phyloP scores from a whole-genome alignment of 345 rosid genomes.

The Eucalyptus curtisii region DNA sequence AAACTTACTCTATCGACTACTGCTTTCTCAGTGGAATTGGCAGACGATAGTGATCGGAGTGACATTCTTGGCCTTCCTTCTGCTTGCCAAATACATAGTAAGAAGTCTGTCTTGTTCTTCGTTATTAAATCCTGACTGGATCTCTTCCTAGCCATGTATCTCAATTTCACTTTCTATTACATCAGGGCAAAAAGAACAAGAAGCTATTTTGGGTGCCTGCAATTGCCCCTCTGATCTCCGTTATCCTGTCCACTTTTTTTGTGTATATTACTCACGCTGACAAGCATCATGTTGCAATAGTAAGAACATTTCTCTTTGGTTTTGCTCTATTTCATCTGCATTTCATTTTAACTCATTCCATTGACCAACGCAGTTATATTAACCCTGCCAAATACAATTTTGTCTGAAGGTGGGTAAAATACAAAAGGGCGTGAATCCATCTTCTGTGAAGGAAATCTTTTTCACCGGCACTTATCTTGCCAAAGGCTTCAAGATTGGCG shows the following conservation, averaged over 20 bases:
- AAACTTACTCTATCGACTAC: background rate
- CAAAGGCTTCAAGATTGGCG: conserved; percentile 5
- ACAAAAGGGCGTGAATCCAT: background rate
- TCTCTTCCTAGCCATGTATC: background rate
- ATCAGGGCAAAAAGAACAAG: conserved; percentile 28
- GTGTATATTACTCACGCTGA: conserved; percentile 18
- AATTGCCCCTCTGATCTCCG: conserved; percentile 31
- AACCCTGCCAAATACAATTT: background rate
- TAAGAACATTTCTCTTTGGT: background rate
- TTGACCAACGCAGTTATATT: background rate
- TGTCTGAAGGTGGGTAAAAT: background rate
- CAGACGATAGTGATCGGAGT: conserved; percentile 27
- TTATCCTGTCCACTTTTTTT: conserved; percentile 26
- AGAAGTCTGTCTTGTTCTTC: background rate
- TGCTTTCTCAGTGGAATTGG: conserved; percentile 41
- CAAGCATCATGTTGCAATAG: conserved; percentile 15
- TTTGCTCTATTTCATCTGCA: background rate
- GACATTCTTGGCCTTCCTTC: conserved; percentile 27
- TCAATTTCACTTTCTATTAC: background rate
- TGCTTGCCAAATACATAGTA: conserved; percentile 25
- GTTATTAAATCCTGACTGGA: background rate
- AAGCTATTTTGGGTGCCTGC: conserved; percentile 41
- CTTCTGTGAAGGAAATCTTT: background rate
- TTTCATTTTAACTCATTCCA: background rate
- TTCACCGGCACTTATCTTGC: conserved; percentile 2